Base-by-base conservation (phyloP, 768 basidiomycete species). In the Termitomyces sp. region DNA sequence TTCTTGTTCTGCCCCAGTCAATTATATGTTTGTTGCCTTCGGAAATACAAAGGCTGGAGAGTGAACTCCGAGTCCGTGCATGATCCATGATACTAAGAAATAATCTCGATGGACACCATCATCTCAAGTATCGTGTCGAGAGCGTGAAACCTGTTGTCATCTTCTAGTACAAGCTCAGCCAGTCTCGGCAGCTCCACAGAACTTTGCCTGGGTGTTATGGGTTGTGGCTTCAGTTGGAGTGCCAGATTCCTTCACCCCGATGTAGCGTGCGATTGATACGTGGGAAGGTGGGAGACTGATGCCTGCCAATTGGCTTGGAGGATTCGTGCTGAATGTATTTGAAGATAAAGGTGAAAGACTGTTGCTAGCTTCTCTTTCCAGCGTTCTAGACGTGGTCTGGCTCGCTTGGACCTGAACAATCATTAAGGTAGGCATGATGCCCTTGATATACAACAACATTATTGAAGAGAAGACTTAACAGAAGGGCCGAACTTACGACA, bases 361-460 rank as follows among this genome's bases (percentile, higher is more conserved):
- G 18, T 32, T 44, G 32, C 12, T 40, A 44, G 2, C n/a, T 44
- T 55, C 55, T 55, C 55, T 40, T 33, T 42, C 28, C 28, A 44
- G 28, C 24, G 7, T 3, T 28, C 55, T 42, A n/a, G 40, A 13
- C 4, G 40, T n/a, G 13, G 28, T 32, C 55, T 55, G 28, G n/a
- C 55, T 44, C 7, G n/a, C 28, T 44, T 20, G 40, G 7, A 55
- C 28, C 40, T 55, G 40, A 20, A 55, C 40, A 55, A 55, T 32
- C 55, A 55, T 55, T 20, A 55, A 42, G 2, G 40, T 55, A 44
- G 55, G 55, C 40, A 55, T 55, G 40, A 55, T 42, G 55, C 40
- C 36, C 55, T 55, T 33, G 6, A 20, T 6, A 4, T 7, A 32
- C 12, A 36, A 28, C 18, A 33, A 55, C 5, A 15, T 55, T 15